Percentiles rank a stretch among this genome's conserved stretches.
Conservation (phyloP, 305 asterid genomes). For the Withania somnifera region DNA sequence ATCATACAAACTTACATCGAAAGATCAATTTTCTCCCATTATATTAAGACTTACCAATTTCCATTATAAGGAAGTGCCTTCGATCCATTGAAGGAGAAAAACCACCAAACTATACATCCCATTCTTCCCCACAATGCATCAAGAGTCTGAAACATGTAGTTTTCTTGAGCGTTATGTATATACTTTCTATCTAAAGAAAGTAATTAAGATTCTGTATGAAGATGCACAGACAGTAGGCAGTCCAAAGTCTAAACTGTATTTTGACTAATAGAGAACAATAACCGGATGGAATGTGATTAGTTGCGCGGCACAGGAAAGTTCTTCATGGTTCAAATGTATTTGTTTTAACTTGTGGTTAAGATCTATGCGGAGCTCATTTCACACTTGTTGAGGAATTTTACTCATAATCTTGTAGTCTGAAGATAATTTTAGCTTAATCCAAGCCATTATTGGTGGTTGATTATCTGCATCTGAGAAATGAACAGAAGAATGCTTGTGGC, state of each 20-base stretch:
- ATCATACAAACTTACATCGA: neutral
- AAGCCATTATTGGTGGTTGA: constrained; percentile 1
- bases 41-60: neutral
- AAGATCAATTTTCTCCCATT: neutral
- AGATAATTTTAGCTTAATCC: neutral
- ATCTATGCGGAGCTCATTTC: neutral
- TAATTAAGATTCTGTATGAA: neutral
- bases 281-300: neutral
- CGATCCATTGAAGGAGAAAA: neutral
- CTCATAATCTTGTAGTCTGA: neutral
- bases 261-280: neutral
- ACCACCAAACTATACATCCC: neutral
- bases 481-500: neutral
- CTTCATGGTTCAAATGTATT: neutral
- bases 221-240: neutral
- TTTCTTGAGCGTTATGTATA: neutral
- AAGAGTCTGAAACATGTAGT: too few relatives aligned
- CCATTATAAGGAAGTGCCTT: neutral
- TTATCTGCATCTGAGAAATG: neutral
- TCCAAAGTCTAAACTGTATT: neutral
- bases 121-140: too few relatives aligned
- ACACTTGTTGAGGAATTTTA: neutral
- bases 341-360: neutral
- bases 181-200: neutral
- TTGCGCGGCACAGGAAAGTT: neutral